Evolutionary conservation across 768 basidiomycete genomes (phyloP), one percentile per base, ranked within the genome.

Genomic region (Cystofilobasidium macerans): DNA sequence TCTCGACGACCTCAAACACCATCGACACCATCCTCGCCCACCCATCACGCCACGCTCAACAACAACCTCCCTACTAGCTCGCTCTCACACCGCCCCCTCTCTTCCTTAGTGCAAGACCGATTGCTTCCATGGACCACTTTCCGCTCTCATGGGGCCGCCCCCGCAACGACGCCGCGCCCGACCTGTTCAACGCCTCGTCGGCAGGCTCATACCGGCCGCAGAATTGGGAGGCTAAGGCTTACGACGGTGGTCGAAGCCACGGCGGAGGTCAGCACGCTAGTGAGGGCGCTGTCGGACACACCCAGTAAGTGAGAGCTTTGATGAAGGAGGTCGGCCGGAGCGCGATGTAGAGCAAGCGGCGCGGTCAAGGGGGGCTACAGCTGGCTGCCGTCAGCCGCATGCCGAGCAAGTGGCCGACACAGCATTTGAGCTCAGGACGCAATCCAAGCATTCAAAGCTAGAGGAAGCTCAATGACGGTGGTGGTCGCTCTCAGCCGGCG

Each of bases 161-260:
- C 16, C 42, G 67, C 22, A 59, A 63, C 58, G 61, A 68, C 24
- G 33, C 59, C 9, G 35, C 51, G n/a, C 45, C 42, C 30, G 51
- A 57, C 56, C 12, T 43, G 7, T 68, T 58, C 67, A 51, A 26
- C 30, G 61, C 67, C 14, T 22, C 30, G 38, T 45, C 61, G 0
- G 26, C 59, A 20, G 30, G 28, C 28, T 4, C 4, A 32, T 57
- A 68, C 45, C 61, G 57, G 18, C 43, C 33, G 13, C 67, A 68
- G 51, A 53, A 68, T 60, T 68, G 67, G 67, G 67, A 68, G 38
- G 61, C 56, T 2, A 58, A 63, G 48, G 67, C 67, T 28, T 68
- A 61, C 12, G 65, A 67, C 2, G 64, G 65, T 28, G 57, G 62
- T 3, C 38, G 18, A 22, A 54, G 51, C 32, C 38, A 57, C 32